Percentiles rank a stretch among this genome's conserved stretches.
Evolutionary conservation across 192 early-diverging fungal species (phyloP).

Genomic region (Chytriomyces confervae): DNA sequence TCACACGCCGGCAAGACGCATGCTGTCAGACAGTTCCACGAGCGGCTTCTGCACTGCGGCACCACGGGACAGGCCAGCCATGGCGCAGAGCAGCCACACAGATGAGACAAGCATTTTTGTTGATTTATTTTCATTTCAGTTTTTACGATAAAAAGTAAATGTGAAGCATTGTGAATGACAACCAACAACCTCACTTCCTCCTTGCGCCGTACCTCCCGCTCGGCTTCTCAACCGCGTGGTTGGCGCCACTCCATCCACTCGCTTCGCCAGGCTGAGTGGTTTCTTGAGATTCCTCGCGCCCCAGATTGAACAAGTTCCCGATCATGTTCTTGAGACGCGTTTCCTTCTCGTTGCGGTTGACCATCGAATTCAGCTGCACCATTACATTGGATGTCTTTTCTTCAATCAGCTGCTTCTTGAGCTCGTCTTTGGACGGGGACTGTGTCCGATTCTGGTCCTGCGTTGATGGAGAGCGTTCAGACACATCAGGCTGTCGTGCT

Average conservation of each 20-base stretch:
- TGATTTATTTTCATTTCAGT: neutral
- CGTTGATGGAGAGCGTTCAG: neutral
- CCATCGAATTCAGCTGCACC: slow-evolving; percentile 8
- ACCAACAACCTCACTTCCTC: neutral
- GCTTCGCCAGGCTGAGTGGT: neutral
- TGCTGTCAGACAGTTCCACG: neutral
- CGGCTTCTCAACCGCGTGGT: neutral
- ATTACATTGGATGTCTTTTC: slow-evolving; percentile 16
- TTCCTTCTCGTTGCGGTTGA: slow-evolving; percentile 21
- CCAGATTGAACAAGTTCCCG: slow-evolving; percentile 10
- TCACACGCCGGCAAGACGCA: too few relatives aligned
- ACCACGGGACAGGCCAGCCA: neutral
- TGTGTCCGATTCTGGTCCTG: neutral
- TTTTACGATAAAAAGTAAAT: too few relatives aligned
- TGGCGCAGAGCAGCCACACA: neutral
- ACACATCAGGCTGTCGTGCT: neutral
- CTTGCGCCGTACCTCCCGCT: neutral
- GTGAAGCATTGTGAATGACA: too few relatives aligned
- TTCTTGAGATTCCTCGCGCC: neutral
- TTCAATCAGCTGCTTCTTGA: slow-evolving; percentile 20
- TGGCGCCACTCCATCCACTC: too few relatives aligned
- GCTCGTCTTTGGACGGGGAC: neutral
- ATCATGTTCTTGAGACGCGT: slow-evolving; percentile 26
- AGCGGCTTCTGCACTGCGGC: slow-evolving; percentile 1
- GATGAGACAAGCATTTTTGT: neutral